phyloP scores from a whole-genome alignment of 2,329 filamentous ascomycete genomes.

The Talaromyces piceae region DNA sequence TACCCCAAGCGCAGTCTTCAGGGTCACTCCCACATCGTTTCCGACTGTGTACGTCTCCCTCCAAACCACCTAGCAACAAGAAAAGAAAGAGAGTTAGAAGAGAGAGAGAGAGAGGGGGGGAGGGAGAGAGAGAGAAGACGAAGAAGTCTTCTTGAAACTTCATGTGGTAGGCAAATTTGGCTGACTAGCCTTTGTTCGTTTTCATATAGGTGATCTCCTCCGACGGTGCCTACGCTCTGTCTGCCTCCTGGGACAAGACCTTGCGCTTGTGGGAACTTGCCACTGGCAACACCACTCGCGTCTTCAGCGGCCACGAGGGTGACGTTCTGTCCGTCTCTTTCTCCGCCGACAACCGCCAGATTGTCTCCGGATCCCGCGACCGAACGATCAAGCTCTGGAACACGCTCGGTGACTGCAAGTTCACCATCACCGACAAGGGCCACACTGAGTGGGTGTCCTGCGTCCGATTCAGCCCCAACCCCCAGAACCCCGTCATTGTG shows the following conservation, averaged over 20 bases:
- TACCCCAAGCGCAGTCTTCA: constrained; percentile 98
- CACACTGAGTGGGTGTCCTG: constrained; percentile 99
- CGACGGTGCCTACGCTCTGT: constrained; percentile 97
- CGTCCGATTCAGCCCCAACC: constrained; percentile 99
- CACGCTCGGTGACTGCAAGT: constrained; percentile 99
- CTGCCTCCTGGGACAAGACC: constrained; percentile 99
- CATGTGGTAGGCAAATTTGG: constrained; percentile 3
- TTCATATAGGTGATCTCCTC: constrained; percentile 84
- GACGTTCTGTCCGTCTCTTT: constrained; percentile 99
- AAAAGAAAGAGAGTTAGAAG: not conserved
- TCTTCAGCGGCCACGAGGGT: constrained; percentile 98
- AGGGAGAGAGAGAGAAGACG: no score
- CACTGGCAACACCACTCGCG: constrained; percentile 92
- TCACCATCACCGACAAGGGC: constrained; percentile 99
- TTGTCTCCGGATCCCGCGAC: constrained; percentile 97
- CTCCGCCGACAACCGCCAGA: constrained; percentile 99
- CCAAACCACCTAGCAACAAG: constrained; percentile 9
- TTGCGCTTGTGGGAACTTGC: constrained; percentile 99
- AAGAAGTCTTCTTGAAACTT: not conserved
- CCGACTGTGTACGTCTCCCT: constrained; percentile 89
- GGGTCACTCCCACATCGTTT: constrained; percentile 99
- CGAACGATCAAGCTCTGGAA: constrained; percentile 99
- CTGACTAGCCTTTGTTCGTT: constrained; percentile 20
- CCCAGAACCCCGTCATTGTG: constrained; percentile 99
- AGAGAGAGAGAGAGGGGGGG: no score